Evolutionary conservation across 768 basidiomycete genomes (phyloP).

Genomic region (Tricholoma terreum): DNA sequence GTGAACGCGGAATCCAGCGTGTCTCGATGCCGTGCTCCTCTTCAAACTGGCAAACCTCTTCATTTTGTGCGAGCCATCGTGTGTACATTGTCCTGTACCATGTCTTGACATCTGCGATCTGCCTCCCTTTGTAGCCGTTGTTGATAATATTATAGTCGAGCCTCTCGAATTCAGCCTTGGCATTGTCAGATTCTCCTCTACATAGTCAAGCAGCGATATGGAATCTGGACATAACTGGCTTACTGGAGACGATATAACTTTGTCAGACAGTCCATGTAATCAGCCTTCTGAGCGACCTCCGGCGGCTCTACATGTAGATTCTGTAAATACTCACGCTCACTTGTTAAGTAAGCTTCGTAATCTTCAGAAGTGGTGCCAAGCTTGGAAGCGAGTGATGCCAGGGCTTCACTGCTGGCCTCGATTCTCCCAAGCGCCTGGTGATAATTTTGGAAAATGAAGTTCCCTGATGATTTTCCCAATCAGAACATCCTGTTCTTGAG

Average conservation of each 20-base stretch:
- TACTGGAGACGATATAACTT: conserved; percentile 12
- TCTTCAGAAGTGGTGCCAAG: too few species aligned
- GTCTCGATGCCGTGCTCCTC: too few species aligned
- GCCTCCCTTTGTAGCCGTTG: conserved; percentile 11
- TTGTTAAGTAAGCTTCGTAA: too few species aligned
- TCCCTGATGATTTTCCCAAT: too few species aligned
- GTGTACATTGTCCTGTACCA: conserved; percentile 17
- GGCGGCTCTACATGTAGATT: conserved; percentile 22
- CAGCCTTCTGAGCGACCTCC: conserved; percentile 25
- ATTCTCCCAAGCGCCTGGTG: conserved; percentile 26
- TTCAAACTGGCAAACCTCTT: too few species aligned
- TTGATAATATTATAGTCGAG: conserved; percentile 10
- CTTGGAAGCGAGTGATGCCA: conserved; percentile 13
- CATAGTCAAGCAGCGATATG: background rate
- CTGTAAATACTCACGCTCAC: conserved; percentile 20
- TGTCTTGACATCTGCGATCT: conserved; percentile 19
- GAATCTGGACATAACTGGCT: too few species aligned
- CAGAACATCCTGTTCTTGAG: too few species aligned
- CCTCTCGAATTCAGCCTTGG: background rate
- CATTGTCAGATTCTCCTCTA: background rate
- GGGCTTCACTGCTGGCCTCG: conserved; percentile 3
- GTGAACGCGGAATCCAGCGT: too few species aligned
- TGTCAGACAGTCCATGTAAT: conserved; percentile 30
- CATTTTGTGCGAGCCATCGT: conserved; percentile 9
- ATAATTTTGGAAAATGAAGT: too few species aligned